phyloP scores from a whole-genome alignment of 129 eudicot genomes.

The Arctium lappa region DNA sequence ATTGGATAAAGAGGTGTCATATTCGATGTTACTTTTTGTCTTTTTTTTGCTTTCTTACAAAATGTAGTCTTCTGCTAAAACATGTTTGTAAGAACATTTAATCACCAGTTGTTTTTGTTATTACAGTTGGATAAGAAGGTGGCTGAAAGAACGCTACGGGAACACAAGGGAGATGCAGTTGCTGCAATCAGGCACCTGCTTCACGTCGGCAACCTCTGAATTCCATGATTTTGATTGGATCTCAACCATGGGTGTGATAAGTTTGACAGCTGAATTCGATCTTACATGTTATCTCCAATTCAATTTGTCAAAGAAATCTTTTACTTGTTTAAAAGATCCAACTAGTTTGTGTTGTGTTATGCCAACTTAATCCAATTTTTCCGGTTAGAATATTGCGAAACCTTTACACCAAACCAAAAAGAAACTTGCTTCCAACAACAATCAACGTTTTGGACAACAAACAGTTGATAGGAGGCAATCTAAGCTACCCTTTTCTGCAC shows the following conservation, averaged over 20 bases:
- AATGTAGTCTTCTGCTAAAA: neutral
- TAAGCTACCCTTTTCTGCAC: too few relatives aligned
- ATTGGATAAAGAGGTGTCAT: too few relatives aligned
- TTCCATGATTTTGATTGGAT: neutral
- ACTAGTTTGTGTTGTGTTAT: neutral
- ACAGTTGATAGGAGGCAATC: neutral
- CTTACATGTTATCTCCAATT: neutral
- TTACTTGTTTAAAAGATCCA: neutral
- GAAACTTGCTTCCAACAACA: too few relatives aligned
- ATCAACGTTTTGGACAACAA: too few relatives aligned
- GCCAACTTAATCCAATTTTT: neutral
- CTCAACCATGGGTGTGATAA: neutral
- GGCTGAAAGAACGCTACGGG: slow-evolving; percentile 88
- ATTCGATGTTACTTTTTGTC: too few relatives aligned
- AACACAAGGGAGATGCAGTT: slow-evolving; percentile 99
- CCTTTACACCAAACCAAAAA: too few relatives aligned
- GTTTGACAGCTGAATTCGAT: neutral
- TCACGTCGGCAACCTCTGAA: slow-evolving; percentile 23
- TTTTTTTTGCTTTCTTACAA: neutral
- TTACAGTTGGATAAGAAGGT: slow-evolving; percentile 93
- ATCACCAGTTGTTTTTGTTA: neutral
- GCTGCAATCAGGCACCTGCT: slow-evolving; percentile 84
- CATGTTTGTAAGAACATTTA: too few relatives aligned
- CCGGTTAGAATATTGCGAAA: neutral
- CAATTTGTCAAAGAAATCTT: neutral